phyloP scores from a whole-genome alignment of 2,329 filamentous ascomycete genomes.

The Mycocentrospora acerina region DNA sequence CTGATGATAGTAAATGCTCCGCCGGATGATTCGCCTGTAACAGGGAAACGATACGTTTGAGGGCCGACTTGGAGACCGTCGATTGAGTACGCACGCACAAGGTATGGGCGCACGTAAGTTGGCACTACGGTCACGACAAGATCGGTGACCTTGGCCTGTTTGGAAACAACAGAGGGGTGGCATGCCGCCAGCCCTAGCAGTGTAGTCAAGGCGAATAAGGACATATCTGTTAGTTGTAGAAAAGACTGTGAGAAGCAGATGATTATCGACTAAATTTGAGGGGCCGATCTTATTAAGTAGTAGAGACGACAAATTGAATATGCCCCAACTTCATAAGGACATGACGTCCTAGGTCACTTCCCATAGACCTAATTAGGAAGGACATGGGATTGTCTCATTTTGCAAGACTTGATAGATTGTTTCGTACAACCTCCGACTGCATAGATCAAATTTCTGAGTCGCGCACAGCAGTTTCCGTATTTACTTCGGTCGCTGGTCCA shows the following conservation, averaged over 20 bases:
- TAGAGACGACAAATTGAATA: too few relatives aligned
- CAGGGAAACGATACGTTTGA: constrained; percentile 47
- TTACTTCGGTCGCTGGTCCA: too few relatives aligned
- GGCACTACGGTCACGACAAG: constrained; percentile 30
- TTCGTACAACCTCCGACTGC: too few relatives aligned
- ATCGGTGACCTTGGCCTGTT: neutral
- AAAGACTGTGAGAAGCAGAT: neutral
- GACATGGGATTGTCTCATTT: too few relatives aligned
- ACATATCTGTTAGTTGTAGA: neutral
- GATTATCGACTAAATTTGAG: too few relatives aligned
- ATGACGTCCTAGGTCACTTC: too few relatives aligned
- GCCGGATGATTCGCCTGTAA: constrained; percentile 49
- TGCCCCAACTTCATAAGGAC: neutral
- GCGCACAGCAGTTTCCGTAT: too few relatives aligned
- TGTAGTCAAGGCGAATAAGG: constrained; percentile 1
- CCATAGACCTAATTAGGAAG: too few relatives aligned
- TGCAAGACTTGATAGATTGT: too few relatives aligned
- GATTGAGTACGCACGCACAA: constrained; percentile 38
- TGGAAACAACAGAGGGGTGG: constrained; percentile 2
- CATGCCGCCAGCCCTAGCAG: constrained; percentile 7
- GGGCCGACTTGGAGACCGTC: constrained; percentile 38
- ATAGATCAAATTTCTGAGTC: too few relatives aligned
- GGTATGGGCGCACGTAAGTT: constrained; percentile 38
- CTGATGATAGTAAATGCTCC: constrained; percentile 50
- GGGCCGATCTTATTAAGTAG: too few relatives aligned